A percentile compares a stretch with the other conserved stretches of the same genome.
These are phyloP conservation scores for Cucumis hystrix DNA, from an alignment of 306 rosid genomes.

Conservation along the genomic window DNA sequence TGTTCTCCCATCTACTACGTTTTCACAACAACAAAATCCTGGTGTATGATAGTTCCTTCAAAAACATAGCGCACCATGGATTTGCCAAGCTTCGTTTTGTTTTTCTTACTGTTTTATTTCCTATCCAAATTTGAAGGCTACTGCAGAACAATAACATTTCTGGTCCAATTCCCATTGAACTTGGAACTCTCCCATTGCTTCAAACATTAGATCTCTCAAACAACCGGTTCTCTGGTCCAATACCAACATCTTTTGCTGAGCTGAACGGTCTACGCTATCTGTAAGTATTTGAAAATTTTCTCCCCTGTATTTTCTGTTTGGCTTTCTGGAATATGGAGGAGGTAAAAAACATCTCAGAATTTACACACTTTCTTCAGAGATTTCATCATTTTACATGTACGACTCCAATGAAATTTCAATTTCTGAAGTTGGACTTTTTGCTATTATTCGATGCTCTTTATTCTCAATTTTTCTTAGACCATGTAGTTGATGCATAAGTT, in stretches of 20 bases:
- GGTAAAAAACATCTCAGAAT: not conserved
- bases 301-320: slow-evolving; percentile 3
- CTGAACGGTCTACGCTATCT: slow-evolving; percentile 54
- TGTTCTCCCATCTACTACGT: not conserved
- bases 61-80: not conserved
- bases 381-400: not conserved
- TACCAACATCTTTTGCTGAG: slow-evolving; percentile 55
- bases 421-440: not conserved
- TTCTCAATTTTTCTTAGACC: not conserved
- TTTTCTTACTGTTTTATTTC: slow-evolving; percentile 1
- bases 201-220: slow-evolving; percentile 88
- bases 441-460: not conserved
- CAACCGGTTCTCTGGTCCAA: slow-evolving; percentile 48
- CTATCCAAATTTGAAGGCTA: slow-evolving; percentile 30
- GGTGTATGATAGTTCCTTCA: not conserved
- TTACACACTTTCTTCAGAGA: not conserved
- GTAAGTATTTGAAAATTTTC: slow-evolving; percentile 29
- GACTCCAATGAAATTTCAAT: not conserved
- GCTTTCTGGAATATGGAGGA: slow-evolving; percentile 19
- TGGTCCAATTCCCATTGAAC: slow-evolving; percentile 60
- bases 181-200: slow-evolving; percentile 56
- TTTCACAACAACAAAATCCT: not conserved
- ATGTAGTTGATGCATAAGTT: not conserved
- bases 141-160: slow-evolving; percentile 89
- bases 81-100: not conserved